These are phyloP conservation scores for Corchorus olitorius DNA, from an alignment of 345 rosid species.

Conservation along the genomic window DNA sequence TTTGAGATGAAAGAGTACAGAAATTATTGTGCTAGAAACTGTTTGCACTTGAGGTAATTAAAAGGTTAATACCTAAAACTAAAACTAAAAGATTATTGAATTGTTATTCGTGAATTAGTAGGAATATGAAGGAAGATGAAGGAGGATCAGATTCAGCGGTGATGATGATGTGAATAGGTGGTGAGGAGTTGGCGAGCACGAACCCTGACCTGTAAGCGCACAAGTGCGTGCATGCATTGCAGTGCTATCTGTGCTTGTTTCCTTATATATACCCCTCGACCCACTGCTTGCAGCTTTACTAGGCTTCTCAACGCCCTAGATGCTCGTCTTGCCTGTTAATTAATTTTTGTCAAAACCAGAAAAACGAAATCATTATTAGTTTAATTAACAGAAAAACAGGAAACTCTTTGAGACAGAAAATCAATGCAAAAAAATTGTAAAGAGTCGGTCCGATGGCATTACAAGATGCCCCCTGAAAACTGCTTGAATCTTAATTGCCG, in stretches of 20 bases:
- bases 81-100: too few species aligned
- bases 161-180: conserved; percentile 12
- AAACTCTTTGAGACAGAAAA: neutral
- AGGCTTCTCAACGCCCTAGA: conserved; percentile 75
- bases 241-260: conserved; percentile 65
- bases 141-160: neutral
- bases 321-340: conserved; percentile 78
- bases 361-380: neutral
- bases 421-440: neutral
- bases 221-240: conserved; percentile 80
- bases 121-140: neutral
- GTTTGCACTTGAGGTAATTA: neutral
- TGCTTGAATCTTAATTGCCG: conserved; percentile 81
- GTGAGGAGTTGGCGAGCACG: conserved; percentile 72
- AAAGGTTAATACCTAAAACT: too few species aligned
- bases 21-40: neutral
- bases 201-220: conserved; percentile 72
- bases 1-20: neutral
- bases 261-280: conserved; percentile 63
- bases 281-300: conserved; percentile 82
- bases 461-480: conserved; percentile 87
- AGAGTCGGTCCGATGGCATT: neutral
- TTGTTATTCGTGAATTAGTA: too few species aligned
- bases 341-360: neutral
- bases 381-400: too few species aligned